A percentile compares a stretch with the other conserved stretches of the same genome.
phyloP scores from a whole-genome alignment of 2,329 filamentous ascomycete genomes.

The Xylariales sp. region DNA sequence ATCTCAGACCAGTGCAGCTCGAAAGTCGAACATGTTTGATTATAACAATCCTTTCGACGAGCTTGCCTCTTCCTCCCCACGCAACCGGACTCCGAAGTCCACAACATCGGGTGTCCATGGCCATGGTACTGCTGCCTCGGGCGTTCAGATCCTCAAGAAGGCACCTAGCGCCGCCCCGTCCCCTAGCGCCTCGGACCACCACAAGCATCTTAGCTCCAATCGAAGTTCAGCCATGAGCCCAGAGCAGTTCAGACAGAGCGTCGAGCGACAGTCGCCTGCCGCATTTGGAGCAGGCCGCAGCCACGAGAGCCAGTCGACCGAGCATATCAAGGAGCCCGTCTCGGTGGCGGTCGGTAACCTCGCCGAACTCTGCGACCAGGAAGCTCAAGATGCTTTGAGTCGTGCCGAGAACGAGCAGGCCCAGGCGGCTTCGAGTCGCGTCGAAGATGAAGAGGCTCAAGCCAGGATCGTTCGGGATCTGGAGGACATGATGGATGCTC shows the following conservation, averaged over 20 bases:
- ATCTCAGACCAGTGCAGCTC: constrained; percentile 19
- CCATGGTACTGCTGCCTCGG: constrained; percentile 26
- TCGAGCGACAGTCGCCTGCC: constrained; percentile 22
- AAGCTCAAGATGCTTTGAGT: constrained; percentile 62
- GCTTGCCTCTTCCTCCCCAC: constrained; percentile 33
- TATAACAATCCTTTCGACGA: constrained; percentile 39
- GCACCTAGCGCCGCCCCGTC: constrained; percentile 31
- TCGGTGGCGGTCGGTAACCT: constrained; percentile 65
- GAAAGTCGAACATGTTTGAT: constrained; percentile 28
- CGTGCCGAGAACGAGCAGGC: constrained; percentile 52
- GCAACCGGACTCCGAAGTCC: constrained; percentile 37
- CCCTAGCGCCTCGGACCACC: constrained; percentile 36
- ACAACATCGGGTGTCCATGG: constrained; percentile 26
- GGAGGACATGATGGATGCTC: constrained; percentile 43
- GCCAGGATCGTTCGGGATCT: constrained; percentile 45
- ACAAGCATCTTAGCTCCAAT: constrained; percentile 30
- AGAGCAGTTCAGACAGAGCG: constrained; percentile 31
- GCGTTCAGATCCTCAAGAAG: constrained; percentile 50
- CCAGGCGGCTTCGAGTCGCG: constrained; percentile 59
- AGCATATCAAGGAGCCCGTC: constrained; percentile 58
- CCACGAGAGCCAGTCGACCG: constrained; percentile 11
- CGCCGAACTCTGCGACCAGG: constrained; percentile 46
- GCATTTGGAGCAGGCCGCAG: constrained; percentile 21
- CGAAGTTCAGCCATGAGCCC: constrained; percentile 41
- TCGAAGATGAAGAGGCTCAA: constrained; percentile 44